phyloP scores from a whole-genome alignment of 169 alveolate genomes.

The Cryptosporidium canis region DNA sequence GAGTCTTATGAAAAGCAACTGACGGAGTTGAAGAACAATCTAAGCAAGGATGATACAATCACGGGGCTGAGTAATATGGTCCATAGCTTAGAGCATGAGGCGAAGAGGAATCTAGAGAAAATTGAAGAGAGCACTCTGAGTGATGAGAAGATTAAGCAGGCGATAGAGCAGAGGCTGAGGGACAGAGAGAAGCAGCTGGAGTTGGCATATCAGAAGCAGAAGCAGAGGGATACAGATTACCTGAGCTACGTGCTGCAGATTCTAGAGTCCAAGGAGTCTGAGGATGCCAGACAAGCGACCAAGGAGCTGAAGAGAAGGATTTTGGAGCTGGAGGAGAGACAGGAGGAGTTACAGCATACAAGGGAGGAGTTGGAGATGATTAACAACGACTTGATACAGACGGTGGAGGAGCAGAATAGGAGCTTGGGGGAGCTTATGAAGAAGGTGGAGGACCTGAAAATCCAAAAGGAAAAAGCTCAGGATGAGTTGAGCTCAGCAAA shows the following conservation, averaged over 20 bases:
- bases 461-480: conserved; percentile 35
- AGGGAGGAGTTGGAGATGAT: conserved; percentile 61
- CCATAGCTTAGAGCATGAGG: conserved; percentile 30
- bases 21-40: conserved; percentile 30
- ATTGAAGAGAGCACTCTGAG: conserved; percentile 24
- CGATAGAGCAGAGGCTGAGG: conserved; percentile 27
- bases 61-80: conserved; percentile 57
- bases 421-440: conserved; percentile 32
- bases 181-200: conserved; percentile 69
- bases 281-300: conserved; percentile 3
- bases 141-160: conserved; percentile 37
- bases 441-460: conserved; percentile 39
- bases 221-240: conserved; percentile 47
- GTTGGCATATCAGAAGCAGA: conserved; percentile 59
- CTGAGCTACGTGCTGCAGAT: conserved; percentile 26
- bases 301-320: conserved; percentile 25
- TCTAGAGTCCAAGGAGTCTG: conserved; percentile 41
- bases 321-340: conserved; percentile 49
- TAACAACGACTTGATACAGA: conserved; percentile 51
- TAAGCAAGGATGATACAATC: conserved; percentile 49
- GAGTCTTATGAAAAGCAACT: conserved; percentile 42
- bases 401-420: conserved; percentile 37
- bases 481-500: conserved; percentile 49
- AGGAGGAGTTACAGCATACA: conserved; percentile 48
- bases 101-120: conserved; percentile 31